Conservation (phyloP, 75 land plant genomes). For the Sequoiadendron giganteum region DNA sequence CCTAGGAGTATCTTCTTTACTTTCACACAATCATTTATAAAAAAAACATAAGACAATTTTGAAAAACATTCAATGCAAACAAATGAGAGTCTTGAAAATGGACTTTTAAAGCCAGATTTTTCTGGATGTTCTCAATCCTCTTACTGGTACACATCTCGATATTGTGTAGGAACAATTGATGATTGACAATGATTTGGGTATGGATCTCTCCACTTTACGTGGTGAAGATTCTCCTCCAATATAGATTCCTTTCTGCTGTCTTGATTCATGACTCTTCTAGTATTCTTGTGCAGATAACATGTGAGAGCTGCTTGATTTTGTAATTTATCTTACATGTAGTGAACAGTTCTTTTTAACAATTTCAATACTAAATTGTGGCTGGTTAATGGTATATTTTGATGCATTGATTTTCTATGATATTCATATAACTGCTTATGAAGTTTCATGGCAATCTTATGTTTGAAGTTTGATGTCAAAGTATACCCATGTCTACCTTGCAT, state of each 20-base stretch:
- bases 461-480: neutral
- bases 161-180: neutral
- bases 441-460: neutral
- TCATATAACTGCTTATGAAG: neutral
- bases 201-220: neutral
- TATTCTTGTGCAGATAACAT: neutral
- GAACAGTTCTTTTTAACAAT: neutral
- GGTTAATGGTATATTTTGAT: neutral
- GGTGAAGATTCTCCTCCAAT: neutral
- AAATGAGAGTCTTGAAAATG: neutral
- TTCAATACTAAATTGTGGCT: neutral
- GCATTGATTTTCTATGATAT: neutral
- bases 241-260: neutral
- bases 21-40: no score
- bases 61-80: no score
- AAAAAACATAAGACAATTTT: no score
- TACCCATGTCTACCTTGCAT: neutral
- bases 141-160: neutral
- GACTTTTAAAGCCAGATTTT: neutral
- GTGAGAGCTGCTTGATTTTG: neutral
- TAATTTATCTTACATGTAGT: neutral
- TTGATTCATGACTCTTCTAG: neutral
- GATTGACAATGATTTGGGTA: neutral
- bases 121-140: neutral
- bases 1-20: no score